Base-by-base conservation (phyloP, 768 basidiomycete species). In the Arthromyces matolae region DNA sequence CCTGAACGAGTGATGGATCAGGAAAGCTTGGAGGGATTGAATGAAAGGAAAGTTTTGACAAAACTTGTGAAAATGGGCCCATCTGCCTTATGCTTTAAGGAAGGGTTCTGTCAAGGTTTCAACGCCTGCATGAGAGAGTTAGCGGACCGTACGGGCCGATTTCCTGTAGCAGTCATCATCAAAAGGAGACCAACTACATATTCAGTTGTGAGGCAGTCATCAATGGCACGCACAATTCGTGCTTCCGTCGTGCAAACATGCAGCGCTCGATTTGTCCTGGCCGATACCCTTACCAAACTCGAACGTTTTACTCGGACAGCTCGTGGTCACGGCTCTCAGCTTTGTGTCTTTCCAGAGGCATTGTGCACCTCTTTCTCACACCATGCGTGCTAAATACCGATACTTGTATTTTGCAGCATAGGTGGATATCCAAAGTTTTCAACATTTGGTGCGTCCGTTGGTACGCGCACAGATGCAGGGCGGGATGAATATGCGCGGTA, bases 381-480 rank as follows among this genome's bases (percentile, higher is more conserved):
- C 19, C 13, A 23, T 43, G 10, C 8, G 14, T 8, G n/a, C 8
- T 14, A 35, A 8, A 42, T 27, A 20, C 14, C 18, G 27, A 9
- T 22, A 8, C 19, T 37, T 4, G 8, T 48, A 16, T 12, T 22
- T 13, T 18, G 33, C 14, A 59, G 58, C 42, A 51, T 60, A 19
- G 81, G 80, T 4, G 81, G 81, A 2, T 83, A 83, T 56, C 81
- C 81, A 8, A 81, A 80, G 54, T 68, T 71, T 62, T 80, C 78
- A 1, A 73, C 71, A 1, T 80, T 81, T 48, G 78, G 77, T 3
- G 62, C 55, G 52, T 68, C 50, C 53, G 71, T 85, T 0, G 83
- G 83, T 22, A 70, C 72, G 0, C 72, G 82, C 20, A 54, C 64
- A 1, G 61, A 66, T 0, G 65, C 71, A 43, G 83, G 83, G 8